Evolutionary conservation across 768 basidiomycete genomes (phyloP), one percentile per base, ranked within the genome.

Genomic region (Pisolithus marmoratus): DNA sequence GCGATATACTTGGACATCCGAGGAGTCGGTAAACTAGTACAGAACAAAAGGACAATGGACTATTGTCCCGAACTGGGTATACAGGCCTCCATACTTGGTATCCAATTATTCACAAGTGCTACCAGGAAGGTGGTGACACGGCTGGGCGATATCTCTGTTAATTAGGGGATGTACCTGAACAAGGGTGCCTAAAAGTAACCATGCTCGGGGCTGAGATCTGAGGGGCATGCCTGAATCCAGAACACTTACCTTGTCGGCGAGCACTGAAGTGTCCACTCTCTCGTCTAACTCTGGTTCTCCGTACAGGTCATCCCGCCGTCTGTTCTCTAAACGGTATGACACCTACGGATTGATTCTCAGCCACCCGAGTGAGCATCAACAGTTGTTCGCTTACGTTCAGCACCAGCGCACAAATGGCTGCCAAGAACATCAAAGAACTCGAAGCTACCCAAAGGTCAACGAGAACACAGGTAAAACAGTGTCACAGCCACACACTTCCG

Each of bases 311-410:
- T 87, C 75, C 38, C 85, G 71, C 15, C 73, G 72, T 5, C 72
- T 69, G 52, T 88, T 89, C 26, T 87, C 85, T 59, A 66, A 57
- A 38, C 80, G 78, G 58, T 84, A 89, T 2, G 83, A 84, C 14
- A 77, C 65, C 85, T 87, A 49, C 12, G 2, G 9, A 22, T 26
- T 11, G 12, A 8, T 46, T 31, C 24, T 29, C 14, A 5, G 19
- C 44, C 20, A 26, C 27, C 48, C 19, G 29, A 29, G 29, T 29
- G 11, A 1, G 29, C 8, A 29, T 29, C 34, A 23, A 15, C 4
- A 23, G 11, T 8, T 14, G 31, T 36, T 20, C 12, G 55, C 62
- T 24, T 48, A 66, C 64, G 2, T 42, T 62, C 17, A 65, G 59
- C 1, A 53, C 8, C 40, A 65, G 40, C 2, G 61, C 61, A 20